Evolutionary conservation across 1,139 yeast species (phyloP).

Genomic region (Candida sanyaensis): DNA sequence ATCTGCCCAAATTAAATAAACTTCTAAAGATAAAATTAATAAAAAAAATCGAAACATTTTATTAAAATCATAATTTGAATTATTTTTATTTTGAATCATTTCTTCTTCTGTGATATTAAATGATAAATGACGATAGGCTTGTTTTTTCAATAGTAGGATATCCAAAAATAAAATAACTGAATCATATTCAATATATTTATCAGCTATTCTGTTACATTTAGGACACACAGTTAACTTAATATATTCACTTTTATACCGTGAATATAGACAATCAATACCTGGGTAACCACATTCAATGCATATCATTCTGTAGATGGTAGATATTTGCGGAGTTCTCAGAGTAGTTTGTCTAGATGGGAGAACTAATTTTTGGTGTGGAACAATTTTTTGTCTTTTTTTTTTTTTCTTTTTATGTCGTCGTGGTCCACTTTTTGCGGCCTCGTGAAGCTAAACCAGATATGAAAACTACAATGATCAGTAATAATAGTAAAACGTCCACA

Average conservation of each 20-base stretch:
- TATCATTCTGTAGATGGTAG: slow-evolving; percentile 50
- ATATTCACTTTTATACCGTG: slow-evolving; percentile 74
- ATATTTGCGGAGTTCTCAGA: too few species aligned
- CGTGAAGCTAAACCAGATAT: neutral
- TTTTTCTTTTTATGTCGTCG: neutral
- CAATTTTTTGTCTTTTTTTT: too few species aligned
- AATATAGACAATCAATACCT: slow-evolving; percentile 60
- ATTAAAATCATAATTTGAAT: neutral
- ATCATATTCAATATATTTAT: slow-evolving; percentile 90
- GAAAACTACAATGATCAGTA: too few species aligned
- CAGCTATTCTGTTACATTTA: slow-evolving; percentile 73
- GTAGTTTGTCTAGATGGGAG: too few species aligned
- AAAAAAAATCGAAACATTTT: slow-evolving; percentile 53
- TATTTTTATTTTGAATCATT: neutral
- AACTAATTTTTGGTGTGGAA: neutral
- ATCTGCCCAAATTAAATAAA: slow-evolving; percentile 88
- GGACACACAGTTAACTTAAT: slow-evolving; percentile 80
- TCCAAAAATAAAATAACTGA: slow-evolving; percentile 82
- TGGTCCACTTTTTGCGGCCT: neutral
- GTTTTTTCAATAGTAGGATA: slow-evolving; percentile 77
- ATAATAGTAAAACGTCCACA: neutral
- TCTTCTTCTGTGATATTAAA: slow-evolving; percentile 61
- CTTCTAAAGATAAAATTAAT: slow-evolving; percentile 79
- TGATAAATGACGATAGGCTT: slow-evolving; percentile 87
- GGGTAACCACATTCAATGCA: slow-evolving; percentile 84